Percentiles rank a stretch among this genome's conserved stretches.
These are phyloP conservation scores for Crassisporium funariophilum DNA, from an alignment of 768 basidiomycete genomes.

Conservation along the genomic window DNA sequence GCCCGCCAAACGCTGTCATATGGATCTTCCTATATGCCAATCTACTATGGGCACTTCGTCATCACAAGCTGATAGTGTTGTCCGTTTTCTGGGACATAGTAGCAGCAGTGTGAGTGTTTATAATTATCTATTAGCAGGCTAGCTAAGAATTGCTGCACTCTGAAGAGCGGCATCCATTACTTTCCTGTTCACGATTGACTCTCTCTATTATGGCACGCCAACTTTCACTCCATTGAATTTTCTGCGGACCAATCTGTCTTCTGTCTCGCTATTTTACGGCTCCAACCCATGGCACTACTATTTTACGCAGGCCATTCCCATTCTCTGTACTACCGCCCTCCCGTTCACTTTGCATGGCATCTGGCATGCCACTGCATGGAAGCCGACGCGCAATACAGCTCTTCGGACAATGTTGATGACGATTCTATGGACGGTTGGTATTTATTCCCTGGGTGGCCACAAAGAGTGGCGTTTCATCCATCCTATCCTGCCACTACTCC, in stretches of 20 bases:
- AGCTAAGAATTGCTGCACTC: slow-evolving; percentile 3
- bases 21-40: slow-evolving; percentile 74
- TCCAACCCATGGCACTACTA: slow-evolving; percentile 88
- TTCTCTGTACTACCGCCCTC: slow-evolving; percentile 71
- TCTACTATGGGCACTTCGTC: slow-evolving; percentile 56
- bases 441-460: slow-evolving; percentile 85
- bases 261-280: slow-evolving; percentile 93
- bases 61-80: slow-evolving; percentile 29
- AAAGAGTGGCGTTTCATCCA: slow-evolving; percentile 99
- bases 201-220: slow-evolving; percentile 63
- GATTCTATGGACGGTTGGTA: slow-evolving; percentile 59
- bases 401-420: slow-evolving; percentile 48
- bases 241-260: slow-evolving; percentile 76
- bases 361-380: slow-evolving; percentile 35
- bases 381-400: slow-evolving; percentile 25
- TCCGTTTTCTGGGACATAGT: slow-evolving; percentile 41
- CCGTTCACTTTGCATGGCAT: slow-evolving; percentile 74
- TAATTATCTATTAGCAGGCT: not conserved
- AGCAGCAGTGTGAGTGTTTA: slow-evolving; percentile 46
- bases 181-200: slow-evolving; percentile 57
- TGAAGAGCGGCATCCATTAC: slow-evolving; percentile 27
- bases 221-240: slow-evolving; percentile 85
- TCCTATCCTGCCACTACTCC: slow-evolving; percentile 82
- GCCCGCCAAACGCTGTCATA: slow-evolving; percentile 88
- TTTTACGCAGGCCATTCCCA: slow-evolving; percentile 79